Evolutionary conservation across 768 basidiomycete genomes (phyloP).

Genomic region (Tylopilus sp.): DNA sequence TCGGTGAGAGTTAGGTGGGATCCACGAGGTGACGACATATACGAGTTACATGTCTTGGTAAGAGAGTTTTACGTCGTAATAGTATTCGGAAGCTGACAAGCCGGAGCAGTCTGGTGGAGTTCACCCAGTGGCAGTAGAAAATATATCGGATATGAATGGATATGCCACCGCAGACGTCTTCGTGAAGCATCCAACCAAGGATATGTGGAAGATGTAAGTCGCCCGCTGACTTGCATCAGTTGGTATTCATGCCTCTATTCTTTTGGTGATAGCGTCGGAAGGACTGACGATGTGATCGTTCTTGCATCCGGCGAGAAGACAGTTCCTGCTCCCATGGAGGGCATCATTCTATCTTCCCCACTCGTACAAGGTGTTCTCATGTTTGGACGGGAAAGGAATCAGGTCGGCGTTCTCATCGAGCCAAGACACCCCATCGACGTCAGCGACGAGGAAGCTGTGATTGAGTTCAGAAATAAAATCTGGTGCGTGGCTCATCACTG

Average conservation of each 20-base stretch:
- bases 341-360: constrained; percentile 9
- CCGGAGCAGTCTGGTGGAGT: not conserved
- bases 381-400: constrained; percentile 30
- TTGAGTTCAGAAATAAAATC: constrained; percentile 14
- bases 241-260: too few relatives aligned
- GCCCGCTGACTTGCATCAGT: not conserved
- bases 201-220: constrained; percentile 9
- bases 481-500: constrained; percentile 18
- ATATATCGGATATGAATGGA: constrained; percentile 33
- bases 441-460: not conserved
- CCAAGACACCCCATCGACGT: constrained; percentile 17
- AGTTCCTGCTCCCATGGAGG: constrained; percentile 31
- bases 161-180: constrained; percentile 43
- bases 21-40: constrained; percentile 29
- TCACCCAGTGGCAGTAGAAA: constrained; percentile 17
- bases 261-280: constrained; percentile 32
- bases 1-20: constrained; percentile 24
- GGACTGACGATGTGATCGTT: constrained; percentile 33
- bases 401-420: constrained; percentile 31
- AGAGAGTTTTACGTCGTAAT: not conserved
- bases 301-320: constrained; percentile 32
- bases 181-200: constrained; percentile 40
- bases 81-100: not conserved
- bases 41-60: constrained; percentile 38
- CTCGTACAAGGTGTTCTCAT: constrained; percentile 23